Base-by-base conservation (phyloP, 768 basidiomycete genomes). In the Suillus discolor region DNA sequence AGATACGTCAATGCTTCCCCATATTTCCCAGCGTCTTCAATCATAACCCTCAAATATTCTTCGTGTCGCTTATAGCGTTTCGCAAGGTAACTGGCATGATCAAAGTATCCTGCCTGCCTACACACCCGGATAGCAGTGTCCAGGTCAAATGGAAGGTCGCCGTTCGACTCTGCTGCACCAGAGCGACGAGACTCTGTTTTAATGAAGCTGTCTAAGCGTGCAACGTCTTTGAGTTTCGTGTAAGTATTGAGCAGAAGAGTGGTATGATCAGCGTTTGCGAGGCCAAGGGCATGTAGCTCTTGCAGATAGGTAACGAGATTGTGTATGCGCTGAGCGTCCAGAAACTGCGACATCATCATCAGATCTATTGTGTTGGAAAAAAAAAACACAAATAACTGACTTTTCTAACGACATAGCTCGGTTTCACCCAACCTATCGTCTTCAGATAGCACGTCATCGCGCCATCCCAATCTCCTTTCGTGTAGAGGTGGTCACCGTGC, bases 121-220 rank as follows among this genome's bases (percentile, higher is more conserved):
- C 96, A 98, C 36, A 99, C 97, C 3, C 95, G 87, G 62, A 99
- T 98, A 0, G 96, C 97, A 0, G 97, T 99, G 67, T 97, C 95
- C 51, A 99, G 84, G 74, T 99, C 97, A 74, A 99, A 99, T 0
- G 97, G 97, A 4, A 97, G 84, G 73, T 96, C 95, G 57, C 82
- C 82, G 12, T 79, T 73, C 51, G 84, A 82, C 4, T 62, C 65
- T 18, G 64, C 62, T 3, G 63, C 62, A 4, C 71, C 71, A 1
- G 76, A 72, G 18, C 85, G 81, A 51, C 83, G 80, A 1, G 92
- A 89, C 73, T 95, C 94, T 3, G 93, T 89, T 76, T 92, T 94
- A 79, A 99, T 93, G 77, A 99, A 99, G 66, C 83, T 87, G 71
- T 98, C 94, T 2, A 99, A 85, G 15, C 95, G 89, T 2, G 87